phyloP scores from a whole-genome alignment of 176 grass and related monocot species.

The Eleusine indica region DNA sequence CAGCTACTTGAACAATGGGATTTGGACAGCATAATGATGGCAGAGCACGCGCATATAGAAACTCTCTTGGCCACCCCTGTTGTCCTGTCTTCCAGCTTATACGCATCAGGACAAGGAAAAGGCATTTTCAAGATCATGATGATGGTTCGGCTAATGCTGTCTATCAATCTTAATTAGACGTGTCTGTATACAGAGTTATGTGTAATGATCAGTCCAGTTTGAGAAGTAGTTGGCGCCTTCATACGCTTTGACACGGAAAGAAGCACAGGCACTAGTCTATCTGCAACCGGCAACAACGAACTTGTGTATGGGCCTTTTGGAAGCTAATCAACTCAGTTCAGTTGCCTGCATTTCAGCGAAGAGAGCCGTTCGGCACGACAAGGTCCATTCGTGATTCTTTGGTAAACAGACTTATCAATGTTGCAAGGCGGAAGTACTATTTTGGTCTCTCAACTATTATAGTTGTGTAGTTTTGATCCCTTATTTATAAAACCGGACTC shows the following conservation, averaged over 20 bases:
- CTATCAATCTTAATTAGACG: not conserved
- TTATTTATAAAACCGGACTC: too few relatives aligned
- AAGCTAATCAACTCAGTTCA: not conserved
- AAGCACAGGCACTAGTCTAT: not conserved
- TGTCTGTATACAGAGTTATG: not conserved
- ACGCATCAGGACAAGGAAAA: not conserved
- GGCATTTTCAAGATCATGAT: not conserved
- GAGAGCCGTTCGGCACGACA: too few relatives aligned
- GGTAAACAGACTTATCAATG: too few relatives aligned
- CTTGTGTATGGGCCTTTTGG: not conserved
- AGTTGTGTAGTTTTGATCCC: too few relatives aligned
- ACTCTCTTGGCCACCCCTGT: not conserved
- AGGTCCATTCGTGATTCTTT: too few relatives aligned
- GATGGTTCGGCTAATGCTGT: not conserved
- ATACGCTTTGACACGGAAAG: not conserved
- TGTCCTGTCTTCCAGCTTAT: conserved; percentile 10
- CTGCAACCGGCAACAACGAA: too few relatives aligned
- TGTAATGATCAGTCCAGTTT: not conserved
- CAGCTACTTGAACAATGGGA: not conserved
- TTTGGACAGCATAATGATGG: not conserved
- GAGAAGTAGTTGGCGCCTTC: not conserved
- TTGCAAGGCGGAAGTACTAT: too few relatives aligned
- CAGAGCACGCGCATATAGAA: not conserved
- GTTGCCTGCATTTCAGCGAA: not conserved
- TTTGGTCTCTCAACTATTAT: too few relatives aligned